Evolutionary conservation across 75 land plant genomes (phyloP).

Genomic region (Pinus tabuliformis): DNA sequence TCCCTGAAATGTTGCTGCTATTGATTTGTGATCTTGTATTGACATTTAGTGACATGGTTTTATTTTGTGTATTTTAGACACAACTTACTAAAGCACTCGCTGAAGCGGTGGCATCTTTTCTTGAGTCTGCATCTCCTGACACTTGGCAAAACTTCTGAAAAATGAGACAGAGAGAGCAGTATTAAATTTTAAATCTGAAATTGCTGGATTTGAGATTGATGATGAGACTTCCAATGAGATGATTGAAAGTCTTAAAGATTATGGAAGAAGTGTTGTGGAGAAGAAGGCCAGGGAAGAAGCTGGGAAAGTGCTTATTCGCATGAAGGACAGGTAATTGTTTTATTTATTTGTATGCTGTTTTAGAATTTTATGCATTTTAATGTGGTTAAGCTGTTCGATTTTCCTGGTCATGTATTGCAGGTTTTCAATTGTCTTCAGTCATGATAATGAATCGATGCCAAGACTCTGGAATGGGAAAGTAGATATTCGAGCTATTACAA

Average conservation of each 20-base stretch:
- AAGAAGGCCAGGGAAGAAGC: conserved; percentile 76
- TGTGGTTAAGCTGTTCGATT: background rate
- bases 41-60: background rate
- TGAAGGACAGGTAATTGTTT: conserved; percentile 64
- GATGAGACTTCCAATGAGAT: conserved; percentile 28
- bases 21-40: background rate
- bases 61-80: conserved; percentile 25
- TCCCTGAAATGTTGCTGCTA: background rate
- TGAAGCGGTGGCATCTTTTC: conserved; percentile 66
- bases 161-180: conserved; percentile 51
- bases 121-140: conserved; percentile 74
- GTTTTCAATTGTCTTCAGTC: conserved; percentile 72
- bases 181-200: conserved; percentile 20
- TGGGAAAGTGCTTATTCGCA: conserved; percentile 53
- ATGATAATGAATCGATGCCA: conserved; percentile 85
- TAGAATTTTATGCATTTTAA: background rate
- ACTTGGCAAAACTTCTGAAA: conserved; percentile 81
- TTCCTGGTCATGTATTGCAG: conserved; percentile 30
- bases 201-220: conserved; percentile 63
- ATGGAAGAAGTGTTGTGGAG: conserved; percentile 51
- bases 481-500: conserved; percentile 71
- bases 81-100: conserved; percentile 54
- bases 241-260: conserved; percentile 22
- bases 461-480: conserved; percentile 88
- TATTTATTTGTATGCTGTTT: background rate